Conservation (phyloP, 1,139 yeast genomes). For the Nakaseomyces nivariensis region DNA sequence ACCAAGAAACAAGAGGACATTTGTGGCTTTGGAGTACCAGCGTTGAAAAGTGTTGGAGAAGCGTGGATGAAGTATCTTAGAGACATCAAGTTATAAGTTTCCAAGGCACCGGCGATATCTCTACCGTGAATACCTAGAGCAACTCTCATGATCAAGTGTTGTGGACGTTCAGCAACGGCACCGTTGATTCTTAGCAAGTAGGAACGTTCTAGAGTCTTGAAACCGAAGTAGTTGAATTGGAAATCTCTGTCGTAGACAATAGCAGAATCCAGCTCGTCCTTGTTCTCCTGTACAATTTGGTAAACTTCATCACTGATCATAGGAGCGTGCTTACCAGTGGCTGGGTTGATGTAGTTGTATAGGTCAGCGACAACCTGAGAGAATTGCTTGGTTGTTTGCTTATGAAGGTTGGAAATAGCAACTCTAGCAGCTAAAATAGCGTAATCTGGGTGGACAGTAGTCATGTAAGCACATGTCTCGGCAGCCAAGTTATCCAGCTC, state of each 20-base stretch:
- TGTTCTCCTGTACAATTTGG: slow-evolving; percentile 48
- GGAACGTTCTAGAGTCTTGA: slow-evolving; percentile 78
- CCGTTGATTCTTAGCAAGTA: slow-evolving; percentile 58
- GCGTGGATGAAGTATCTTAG: slow-evolving; percentile 78
- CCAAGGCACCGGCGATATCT: slow-evolving; percentile 59
- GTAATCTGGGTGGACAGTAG: slow-evolving; percentile 93
- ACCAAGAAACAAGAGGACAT: slow-evolving; percentile 82
- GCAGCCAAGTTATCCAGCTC: slow-evolving; percentile 94
- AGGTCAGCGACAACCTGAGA: slow-evolving; percentile 61
- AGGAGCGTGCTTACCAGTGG: slow-evolving; percentile 46
- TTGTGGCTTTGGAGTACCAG: slow-evolving; percentile 78
- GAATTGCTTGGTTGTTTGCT: slow-evolving; percentile 77
- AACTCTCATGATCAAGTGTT: slow-evolving; percentile 81
- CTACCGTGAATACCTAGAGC: slow-evolving; percentile 78
- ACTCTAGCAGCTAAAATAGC: slow-evolving; percentile 92
- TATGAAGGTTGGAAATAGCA: slow-evolving; percentile 84
- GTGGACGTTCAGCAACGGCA: slow-evolving; percentile 78
- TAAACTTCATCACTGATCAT: slow-evolving; percentile 61
- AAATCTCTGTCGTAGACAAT: slow-evolving; percentile 74
- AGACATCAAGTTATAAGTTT: slow-evolving; percentile 78
- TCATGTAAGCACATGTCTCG: slow-evolving; percentile 95
- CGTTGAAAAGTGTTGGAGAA: slow-evolving; percentile 80
- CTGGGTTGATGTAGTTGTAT: slow-evolving; percentile 61
- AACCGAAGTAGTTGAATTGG: slow-evolving; percentile 71
- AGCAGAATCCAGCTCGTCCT: slow-evolving; percentile 62